Evolutionary conservation across 139 green algal species (phyloP), one percentile per base, ranked within the genome.

Genomic region (Picochlorum sp.): DNA sequence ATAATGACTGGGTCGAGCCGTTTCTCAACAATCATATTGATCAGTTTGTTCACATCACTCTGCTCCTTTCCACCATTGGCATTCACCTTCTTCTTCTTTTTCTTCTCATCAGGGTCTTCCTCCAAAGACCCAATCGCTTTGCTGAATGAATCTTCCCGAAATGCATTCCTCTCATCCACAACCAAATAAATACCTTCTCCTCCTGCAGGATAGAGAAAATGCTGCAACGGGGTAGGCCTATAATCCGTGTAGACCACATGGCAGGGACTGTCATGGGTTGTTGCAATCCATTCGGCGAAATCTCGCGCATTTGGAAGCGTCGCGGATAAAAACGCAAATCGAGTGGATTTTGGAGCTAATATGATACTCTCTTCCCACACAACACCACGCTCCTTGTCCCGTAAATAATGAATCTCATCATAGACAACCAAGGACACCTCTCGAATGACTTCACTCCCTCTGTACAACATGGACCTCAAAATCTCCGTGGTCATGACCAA

Each of bases 401-500:
- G 50, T 62, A 87, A 59, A 65, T 88, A 88, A 66, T 88, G 82
- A 34, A 88, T 77, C 62, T 88, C 82, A 65, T 88, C 82, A 62
- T 80, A 88, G 37, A 88, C 69, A 0, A 87, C 34, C 34, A 85
- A 71, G 16, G 62, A 50, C 54, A 79, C 69, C 68, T 94, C 83
- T 4, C 82, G 63, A n/a, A 92, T 73, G 13, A 78, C 60, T 41
- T 92, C 84, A 4, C 72, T 79, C 18, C 87, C 87, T 8, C 75
- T 71, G 67, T 94, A 94, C 13, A 95, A 74, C 87, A 95, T 94
- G 52, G 58, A 79, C 1, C 87, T 74, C 46, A 95, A 69, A 60
- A 95, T 94, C 71, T 95, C 87, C 10, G 87, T 95, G 3, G 87
- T 95, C 87, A 95, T 94, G 23, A 95, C 89, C 24, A 94, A 69